Conservation (phyloP, 148 eudicot genomes). For the Arctostaphylos glauca region DNA sequence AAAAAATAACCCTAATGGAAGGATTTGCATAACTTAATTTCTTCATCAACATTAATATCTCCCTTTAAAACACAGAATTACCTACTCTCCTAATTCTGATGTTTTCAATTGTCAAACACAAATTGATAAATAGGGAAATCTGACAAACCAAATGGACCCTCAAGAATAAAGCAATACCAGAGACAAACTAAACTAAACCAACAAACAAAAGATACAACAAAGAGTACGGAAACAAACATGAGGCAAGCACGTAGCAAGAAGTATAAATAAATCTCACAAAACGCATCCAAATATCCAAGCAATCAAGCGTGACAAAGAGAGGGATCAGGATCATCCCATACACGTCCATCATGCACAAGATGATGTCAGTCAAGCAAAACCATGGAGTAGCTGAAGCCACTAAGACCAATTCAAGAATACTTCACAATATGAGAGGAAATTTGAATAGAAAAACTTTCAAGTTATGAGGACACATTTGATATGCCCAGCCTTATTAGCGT, state of each 20-base stretch:
- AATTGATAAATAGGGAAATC: background rate
- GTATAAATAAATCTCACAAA: background rate
- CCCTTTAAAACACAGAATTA: background rate
- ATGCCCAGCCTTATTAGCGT: too few relatives aligned
- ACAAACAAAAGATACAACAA: background rate
- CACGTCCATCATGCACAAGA: too few relatives aligned
- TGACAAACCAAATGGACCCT: background rate
- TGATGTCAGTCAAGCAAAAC: background rate
- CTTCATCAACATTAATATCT: background rate
- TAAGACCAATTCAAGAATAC: background rate
- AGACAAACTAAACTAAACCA: background rate
- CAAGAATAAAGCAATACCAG: background rate
- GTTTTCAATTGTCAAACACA: conserved; percentile 34
- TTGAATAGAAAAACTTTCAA: background rate
- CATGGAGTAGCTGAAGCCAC: background rate
- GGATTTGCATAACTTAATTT: background rate
- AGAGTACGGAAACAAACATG: background rate
- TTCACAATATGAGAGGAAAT: background rate
- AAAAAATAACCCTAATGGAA: background rate
- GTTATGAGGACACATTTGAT: too few relatives aligned
- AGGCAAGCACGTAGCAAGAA: background rate
- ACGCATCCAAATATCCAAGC: too few relatives aligned
- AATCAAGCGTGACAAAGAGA: too few relatives aligned
- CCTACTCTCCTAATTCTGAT: background rate
- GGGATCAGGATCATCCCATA: too few relatives aligned